phyloP scores from a whole-genome alignment of 331 rosid genomes.

The Rhamnella rubrinervis region DNA sequence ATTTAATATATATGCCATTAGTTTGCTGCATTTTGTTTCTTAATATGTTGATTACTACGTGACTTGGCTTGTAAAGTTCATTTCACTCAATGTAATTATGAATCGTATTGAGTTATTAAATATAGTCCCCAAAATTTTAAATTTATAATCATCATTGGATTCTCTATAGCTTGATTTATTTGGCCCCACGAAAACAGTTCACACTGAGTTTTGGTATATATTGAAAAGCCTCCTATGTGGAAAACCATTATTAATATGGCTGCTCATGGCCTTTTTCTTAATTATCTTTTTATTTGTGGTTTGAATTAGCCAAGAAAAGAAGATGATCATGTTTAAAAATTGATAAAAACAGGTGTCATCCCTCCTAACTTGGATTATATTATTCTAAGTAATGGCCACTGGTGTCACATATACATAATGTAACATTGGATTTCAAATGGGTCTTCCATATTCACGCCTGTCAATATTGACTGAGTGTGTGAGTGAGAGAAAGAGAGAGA shows the following conservation, averaged over 20 bases:
- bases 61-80: constrained; percentile 22
- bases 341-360: neutral
- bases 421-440: constrained; percentile 49
- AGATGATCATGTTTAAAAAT: neutral
- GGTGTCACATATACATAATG: constrained; percentile 46
- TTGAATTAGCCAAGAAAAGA: constrained; percentile 7
- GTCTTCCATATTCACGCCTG: constrained; percentile 48
- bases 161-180: constrained; percentile 24
- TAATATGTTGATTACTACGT: constrained; percentile 8
- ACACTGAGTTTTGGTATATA: constrained; percentile 12
- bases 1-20: neutral
- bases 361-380: constrained; percentile 27
- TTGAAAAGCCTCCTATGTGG: constrained; percentile 16
- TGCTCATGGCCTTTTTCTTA: constrained; percentile 12
- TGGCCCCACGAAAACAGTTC: constrained; percentile 9
- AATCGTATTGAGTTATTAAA: constrained; percentile 1
- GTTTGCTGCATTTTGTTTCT: neutral
- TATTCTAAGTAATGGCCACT: constrained; percentile 58
- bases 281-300: neutral
- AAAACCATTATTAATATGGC: neutral
- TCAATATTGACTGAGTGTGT: constrained; percentile 53
- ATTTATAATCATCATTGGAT: constrained; percentile 31
- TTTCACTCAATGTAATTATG: constrained; percentile 17
- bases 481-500: constrained; percentile 13
- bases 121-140: constrained; percentile 7